Evolutionary conservation across 2,329 filamentous ascomycete genomes (phyloP), one percentile per base, ranked within the genome.

Genomic region (Cylindrodendrum hubeiense): DNA sequence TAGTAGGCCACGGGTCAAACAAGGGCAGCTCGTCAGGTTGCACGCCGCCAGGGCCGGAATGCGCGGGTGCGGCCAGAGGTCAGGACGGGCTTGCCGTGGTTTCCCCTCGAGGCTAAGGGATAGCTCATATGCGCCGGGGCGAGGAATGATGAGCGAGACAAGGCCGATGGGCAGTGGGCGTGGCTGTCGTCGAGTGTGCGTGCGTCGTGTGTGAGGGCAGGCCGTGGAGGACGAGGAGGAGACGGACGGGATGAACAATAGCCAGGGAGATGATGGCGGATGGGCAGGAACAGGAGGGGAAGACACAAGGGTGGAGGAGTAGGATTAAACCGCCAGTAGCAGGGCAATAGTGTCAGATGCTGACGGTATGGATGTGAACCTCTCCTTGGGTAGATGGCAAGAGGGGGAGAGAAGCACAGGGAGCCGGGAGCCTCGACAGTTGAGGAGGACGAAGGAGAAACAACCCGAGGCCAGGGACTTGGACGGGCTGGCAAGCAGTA

Each of bases 61-160:
- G 74, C 65, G 65, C 66, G 63, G 71, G 60, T 61, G 50, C 58
- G 51, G 57, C 22, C 62, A 58, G 49, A 62, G 55, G 49, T 64
- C 54, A 69, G 62, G 62, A 68, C 56, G 60, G 51, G 50, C 60
- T 65, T 60, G 68, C 59, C 52, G 53, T 54, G 59, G 65, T 65
- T 64, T 69, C 64, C 72, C 71, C 70, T 74, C 67, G 66, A 68
- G 43, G 49, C 62, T 60, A 67, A 78, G 76, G 78, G 76, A 76
- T 75, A 77, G 69, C 73, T 74, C 66, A 66, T 65, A 51, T 64
- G 67, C 58, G 63, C 64, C 60, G 71, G 75, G 62, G 61, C 59
- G 69, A 74, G 76, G 78, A 79, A 79, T 80, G 78, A 75, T 65
- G 76, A 67, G 73, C 77, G 73, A 80, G 78, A 79, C 78, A 79